Base-by-base conservation (phyloP, 257 asterid genomes). In the Rubia yunnanensis region DNA sequence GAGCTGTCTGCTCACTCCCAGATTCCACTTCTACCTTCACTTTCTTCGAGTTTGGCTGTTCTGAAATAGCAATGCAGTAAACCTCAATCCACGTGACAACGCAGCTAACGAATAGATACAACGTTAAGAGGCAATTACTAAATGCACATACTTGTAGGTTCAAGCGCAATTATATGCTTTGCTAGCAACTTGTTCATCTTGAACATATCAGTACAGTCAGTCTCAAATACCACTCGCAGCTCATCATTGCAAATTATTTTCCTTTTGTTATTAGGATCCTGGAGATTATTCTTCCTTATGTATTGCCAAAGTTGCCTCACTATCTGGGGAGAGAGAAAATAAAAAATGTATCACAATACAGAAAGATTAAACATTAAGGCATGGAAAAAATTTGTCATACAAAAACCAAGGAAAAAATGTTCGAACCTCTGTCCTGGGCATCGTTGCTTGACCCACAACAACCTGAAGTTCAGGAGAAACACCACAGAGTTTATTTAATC, bases 351-450 rank as follows among this genome's bases (percentile, higher is more conserved):
- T 70, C 60, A 30, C 24, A 38, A 31, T 22, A 22, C 26, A 50
- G 6, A 32, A 18, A 2, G 1, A 18, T 17, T 7, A 23, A 35
- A 24, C 5, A 13, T 5, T 1, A 10, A 39, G 34, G 26, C 7
- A 38, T 2, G 18, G 60, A 49, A 36, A 35, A 7, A 53, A 38
- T 10, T 23, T 26, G 22, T n/a, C 8, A 67, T 7, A 23, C 38
- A 24, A 26, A 5, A 46, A 24, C 36, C 53, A 10, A 14, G 26
- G 18, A 14, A 11, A 34, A 10, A 44, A 34, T 31, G 26, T 56
- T 49, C 75, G 74, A 62, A 90, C 96, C 96, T 89, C 95, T 10
- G 95, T 87, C 74, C 96, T 80, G 60, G 96, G 91, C 75, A 89
- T 64, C 60, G 83, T 83, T 35, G 95, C 89, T 78, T 83, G 91